These are phyloP conservation scores for Botrytis byssoidea DNA, from an alignment of 2,329 filamentous ascomycete species.

Conservation along the genomic window DNA sequence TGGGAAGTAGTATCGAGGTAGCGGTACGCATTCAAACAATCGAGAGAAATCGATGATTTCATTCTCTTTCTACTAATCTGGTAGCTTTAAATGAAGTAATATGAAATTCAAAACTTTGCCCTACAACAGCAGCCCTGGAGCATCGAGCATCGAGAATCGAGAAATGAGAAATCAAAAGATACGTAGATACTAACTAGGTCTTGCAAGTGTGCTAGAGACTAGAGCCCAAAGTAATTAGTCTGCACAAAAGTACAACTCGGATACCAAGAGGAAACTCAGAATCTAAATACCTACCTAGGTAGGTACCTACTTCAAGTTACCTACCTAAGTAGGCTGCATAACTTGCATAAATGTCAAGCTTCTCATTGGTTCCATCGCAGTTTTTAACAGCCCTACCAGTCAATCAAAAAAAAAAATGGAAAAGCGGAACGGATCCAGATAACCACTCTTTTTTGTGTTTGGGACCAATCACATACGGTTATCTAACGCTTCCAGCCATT, in stretches of 20 bases:
- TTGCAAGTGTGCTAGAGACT: neutral
- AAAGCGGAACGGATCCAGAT: neutral
- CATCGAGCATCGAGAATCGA: neutral
- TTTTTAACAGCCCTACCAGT: conserved; percentile 8
- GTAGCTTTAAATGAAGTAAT: neutral
- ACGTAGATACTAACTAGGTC: no score
- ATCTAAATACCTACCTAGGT: neutral
- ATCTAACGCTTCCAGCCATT: conserved; percentile 13
- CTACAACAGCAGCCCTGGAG: neutral
- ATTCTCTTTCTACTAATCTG: neutral
- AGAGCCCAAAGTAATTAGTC: neutral
- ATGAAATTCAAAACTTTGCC: neutral
- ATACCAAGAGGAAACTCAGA: neutral
- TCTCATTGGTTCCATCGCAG: neutral
- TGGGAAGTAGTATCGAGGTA: neutral
- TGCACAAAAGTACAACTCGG: neutral
- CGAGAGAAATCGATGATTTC: neutral
- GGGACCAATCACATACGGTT: neutral
- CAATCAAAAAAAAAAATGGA: neutral
- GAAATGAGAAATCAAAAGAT: no score
- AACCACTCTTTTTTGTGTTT: neutral
- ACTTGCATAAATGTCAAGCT: neutral
- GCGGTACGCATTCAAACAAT: neutral
- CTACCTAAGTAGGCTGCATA: neutral
- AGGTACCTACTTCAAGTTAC: no score